Evolutionary conservation across 345 rosid genomes (phyloP), one percentile per base, ranked within the genome.

Genomic region (Barbarea vulgaris): DNA sequence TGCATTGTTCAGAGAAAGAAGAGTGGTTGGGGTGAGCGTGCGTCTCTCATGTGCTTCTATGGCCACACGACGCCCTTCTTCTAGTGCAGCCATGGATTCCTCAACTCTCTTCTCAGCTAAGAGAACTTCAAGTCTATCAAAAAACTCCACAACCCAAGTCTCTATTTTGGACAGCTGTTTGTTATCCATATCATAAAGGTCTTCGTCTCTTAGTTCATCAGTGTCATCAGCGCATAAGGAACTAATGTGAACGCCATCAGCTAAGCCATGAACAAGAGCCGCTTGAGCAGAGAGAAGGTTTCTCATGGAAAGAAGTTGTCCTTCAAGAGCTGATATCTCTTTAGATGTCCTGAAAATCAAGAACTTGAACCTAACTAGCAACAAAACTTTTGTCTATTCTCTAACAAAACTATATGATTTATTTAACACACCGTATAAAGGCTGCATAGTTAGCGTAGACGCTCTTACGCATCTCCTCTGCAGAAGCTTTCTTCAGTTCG

Each of bases 381-480:
- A 62, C 58, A 70, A 17, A 60, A 69, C n/a, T 7, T 12, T 12
- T n/a, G 36, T 39, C 1, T 12, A 39, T 13, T 4, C n/a, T 39
- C n/a, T 6, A 39, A 39, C n/a, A 39, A 13, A 39, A 12, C n/a
- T 0, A 39, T 39, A 39, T 39, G 34, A 71, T 18, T 12, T 2
- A n/a, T n/a, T n/a, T 24, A 24, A 68, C 60, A 22, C 3, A 83
- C 97, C 89, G 83, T 60, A 94, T 94, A 75, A 94, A 94, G 55
- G 96, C 96, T 10, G 86, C 80, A 71, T 91, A 94, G 81, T 94
- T 94, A 13, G 97, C 98, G 64, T 90, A 94, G 76, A 91, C 98
- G 69, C 97, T 85, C 71, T 61, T 90, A 60, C 97, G 96, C 98
- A 94, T 94, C 87, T 94, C 98, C 84, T 94, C 98, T 0, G 97